Conservation (phyloP, 495 filamentous ascomycete species). For the Alectoria sarmentosa region DNA sequence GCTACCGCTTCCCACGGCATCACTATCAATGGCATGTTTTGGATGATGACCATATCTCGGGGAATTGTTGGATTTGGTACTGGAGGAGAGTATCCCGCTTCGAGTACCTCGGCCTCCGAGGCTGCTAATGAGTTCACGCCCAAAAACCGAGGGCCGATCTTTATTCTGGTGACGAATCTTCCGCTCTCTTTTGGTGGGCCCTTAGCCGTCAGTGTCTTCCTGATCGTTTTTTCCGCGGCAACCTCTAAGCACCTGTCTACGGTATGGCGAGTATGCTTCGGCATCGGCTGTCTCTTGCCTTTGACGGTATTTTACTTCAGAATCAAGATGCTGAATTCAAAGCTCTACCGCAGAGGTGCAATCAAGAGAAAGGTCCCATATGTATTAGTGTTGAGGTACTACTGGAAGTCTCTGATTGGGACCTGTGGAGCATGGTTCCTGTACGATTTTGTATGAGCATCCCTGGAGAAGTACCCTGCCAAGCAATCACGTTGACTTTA, state of each 20-base stretch:
- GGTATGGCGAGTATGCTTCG: slow-evolving; percentile 47
- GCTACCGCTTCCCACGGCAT: slow-evolving; percentile 43
- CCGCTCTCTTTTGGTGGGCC: slow-evolving; percentile 45
- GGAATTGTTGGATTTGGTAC: slow-evolving; percentile 48
- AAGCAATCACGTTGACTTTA: slow-evolving; percentile 23
- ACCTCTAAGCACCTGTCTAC: slow-evolving; percentile 37
- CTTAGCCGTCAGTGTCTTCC: slow-evolving; percentile 41
- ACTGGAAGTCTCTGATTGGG: slow-evolving; percentile 44
- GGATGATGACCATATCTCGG: slow-evolving; percentile 49
- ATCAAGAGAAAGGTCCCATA: slow-evolving; percentile 44
- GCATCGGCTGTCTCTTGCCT: slow-evolving; percentile 45
- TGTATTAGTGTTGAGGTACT: slow-evolving; percentile 37
- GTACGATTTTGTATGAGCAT: slow-evolving; percentile 37
- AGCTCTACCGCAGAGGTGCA: slow-evolving; percentile 42
- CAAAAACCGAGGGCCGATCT: slow-evolving; percentile 42
- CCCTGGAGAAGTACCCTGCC: too few relatives aligned
- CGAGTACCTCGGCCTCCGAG: slow-evolving; percentile 40
- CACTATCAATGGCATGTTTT: slow-evolving; percentile 46
- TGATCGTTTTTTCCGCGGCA: slow-evolving; percentile 42
- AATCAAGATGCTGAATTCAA: slow-evolving; percentile 45
- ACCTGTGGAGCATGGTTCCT: slow-evolving; percentile 47
- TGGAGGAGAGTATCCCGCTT: slow-evolving; percentile 44
- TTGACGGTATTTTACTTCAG: slow-evolving; percentile 48
- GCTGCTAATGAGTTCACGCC: slow-evolving; percentile 42
- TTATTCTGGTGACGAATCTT: slow-evolving; percentile 49